Conservation (phyloP, 495 filamentous ascomycete species). For the Durotheca rogersii region DNA sequence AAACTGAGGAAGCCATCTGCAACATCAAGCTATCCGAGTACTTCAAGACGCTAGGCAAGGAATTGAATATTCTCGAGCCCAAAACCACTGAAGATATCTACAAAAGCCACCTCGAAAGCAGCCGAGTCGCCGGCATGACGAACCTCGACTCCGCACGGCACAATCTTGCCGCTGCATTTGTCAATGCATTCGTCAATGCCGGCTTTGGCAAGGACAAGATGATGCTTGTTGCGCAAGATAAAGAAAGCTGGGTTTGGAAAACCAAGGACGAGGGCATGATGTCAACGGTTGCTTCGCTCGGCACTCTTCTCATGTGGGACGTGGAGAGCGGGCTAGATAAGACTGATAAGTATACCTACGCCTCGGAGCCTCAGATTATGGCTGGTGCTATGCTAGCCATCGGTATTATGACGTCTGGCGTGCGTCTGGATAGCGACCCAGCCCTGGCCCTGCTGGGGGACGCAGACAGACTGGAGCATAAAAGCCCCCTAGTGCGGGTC, state of each 20-base stretch:
- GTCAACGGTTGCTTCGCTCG: conserved; percentile 89
- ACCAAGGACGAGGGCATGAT: conserved; percentile 98
- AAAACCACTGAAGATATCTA: conserved; percentile 99
- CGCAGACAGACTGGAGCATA: conserved; percentile 69
- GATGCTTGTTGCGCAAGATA: conserved; percentile 82
- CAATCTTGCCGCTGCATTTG: conserved; percentile 93
- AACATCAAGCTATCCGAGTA: conserved; percentile 86
- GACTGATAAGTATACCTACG: conserved; percentile 90
- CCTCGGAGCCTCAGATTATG: conserved; percentile 78
- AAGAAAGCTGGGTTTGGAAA: conserved; percentile 96
- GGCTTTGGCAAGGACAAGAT: conserved; percentile 95
- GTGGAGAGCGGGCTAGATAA: conserved; percentile 84
- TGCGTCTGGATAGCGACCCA: conserved; percentile 81
- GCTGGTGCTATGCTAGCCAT: conserved; percentile 87
- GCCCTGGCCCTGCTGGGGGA: conserved; percentile 83
- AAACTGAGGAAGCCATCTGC: conserved; percentile 77
- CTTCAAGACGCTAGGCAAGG: conserved; percentile 91
- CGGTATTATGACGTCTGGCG: conserved; percentile 91
- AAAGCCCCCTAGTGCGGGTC: conserved; percentile 71
- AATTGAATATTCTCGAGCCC: conserved; percentile 94
- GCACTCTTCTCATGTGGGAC: conserved; percentile 88
- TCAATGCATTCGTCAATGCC: conserved; percentile 95
- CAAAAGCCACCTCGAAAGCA: conserved; percentile 97
- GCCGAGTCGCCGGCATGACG: conserved; percentile 82
- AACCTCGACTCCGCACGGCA: conserved; percentile 94